Percentiles rank a stretch among this genome's conserved stretches.
These are phyloP conservation scores for Alternaria viburni DNA, from an alignment of 2,329 filamentous ascomycete genomes.

Conservation along the genomic window DNA sequence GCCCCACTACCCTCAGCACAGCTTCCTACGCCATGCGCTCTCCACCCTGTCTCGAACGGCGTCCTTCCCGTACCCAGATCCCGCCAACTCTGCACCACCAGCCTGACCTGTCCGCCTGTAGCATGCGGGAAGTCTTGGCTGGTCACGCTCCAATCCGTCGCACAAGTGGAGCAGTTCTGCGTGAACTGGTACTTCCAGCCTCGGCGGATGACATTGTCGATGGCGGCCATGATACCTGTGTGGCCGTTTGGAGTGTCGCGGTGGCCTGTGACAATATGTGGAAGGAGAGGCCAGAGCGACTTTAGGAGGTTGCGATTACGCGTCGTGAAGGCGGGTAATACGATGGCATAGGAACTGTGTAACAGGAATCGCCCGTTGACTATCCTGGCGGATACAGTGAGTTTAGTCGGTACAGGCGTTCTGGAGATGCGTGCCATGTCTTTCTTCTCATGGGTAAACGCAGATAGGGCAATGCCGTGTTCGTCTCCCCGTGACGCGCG, in stretches of 20 bases:
- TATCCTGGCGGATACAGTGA: slow-evolving; percentile 23
- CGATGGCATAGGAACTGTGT: slow-evolving; percentile 24
- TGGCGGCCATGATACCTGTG: slow-evolving; percentile 22
- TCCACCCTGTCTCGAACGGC: slow-evolving; percentile 37
- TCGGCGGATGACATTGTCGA: slow-evolving; percentile 28
- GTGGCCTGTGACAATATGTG: slow-evolving; percentile 35
- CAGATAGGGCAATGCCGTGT: slow-evolving; percentile 32
- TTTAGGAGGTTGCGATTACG: slow-evolving; percentile 14
- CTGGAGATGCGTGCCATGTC: slow-evolving; percentile 21
- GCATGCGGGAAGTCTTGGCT: slow-evolving; percentile 5
- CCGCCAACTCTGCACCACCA: slow-evolving; percentile 32
- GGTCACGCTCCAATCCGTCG: slow-evolving; percentile 35
- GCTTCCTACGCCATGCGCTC: slow-evolving; percentile 32
- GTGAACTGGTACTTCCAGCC: slow-evolving; percentile 23
- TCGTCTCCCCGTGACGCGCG: slow-evolving; percentile 20
- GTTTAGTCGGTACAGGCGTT: slow-evolving; percentile 16
- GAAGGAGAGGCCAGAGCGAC: slow-evolving; percentile 28
- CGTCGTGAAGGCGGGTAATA: slow-evolving; percentile 18
- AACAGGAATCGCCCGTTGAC: slow-evolving; percentile 22
- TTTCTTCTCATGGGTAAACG: slow-evolving; percentile 18
- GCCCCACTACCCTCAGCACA: not conserved
- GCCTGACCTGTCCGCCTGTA: slow-evolving; percentile 15
- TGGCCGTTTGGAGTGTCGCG: slow-evolving; percentile 32
- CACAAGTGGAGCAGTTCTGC: slow-evolving; percentile 31
- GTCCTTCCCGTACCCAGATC: slow-evolving; percentile 31